Base-by-base conservation (phyloP, 805 yeast genomes). In the Hanseniaspora hatyaiensis region DNA sequence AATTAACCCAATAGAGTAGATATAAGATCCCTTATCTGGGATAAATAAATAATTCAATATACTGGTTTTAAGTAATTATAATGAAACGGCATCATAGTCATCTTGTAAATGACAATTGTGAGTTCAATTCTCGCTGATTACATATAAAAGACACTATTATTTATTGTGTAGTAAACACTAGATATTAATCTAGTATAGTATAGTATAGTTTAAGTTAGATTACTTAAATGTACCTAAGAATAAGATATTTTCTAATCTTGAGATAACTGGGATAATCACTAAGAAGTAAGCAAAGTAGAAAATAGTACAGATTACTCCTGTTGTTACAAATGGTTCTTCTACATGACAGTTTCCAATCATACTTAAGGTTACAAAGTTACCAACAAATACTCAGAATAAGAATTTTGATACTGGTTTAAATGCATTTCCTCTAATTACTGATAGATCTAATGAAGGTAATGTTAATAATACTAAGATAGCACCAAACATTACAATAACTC, bases 381-480 rank as follows among this genome's bases (percentile, higher is more conserved):
- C 34, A 28, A 43, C 40, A 43, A 43, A 43, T 43, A 43, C 37
- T 43, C 48, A 43, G 40, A 43, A 43, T 34, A 43, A 33, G 20
- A 37, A 37, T 31, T 37, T 37, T 23, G 47, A 42, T 33, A 42
- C 33, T 42, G 47, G 40, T 42, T 34, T 42, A 31, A 45, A 45
- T 30, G 49, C 49, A n/a, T 40, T 40, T n/a, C 45, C 45, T 40
- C 45, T 40, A 40, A 40, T 40, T 30, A 40, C 34, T 32, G 45
- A 40, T 31, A 45, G 45, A 39, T 51, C 53, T 26, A 45, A 34
- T 36, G 42, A 15, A 19, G 50, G 52, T 34, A 47, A 47, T 23
- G 34, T 26, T 45, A 45, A 50, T 39, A 45, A 42, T 24, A 50
- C 48, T 50, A 44, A 39, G 19, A 45, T 39, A 20, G 52, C 50